phyloP scores from a whole-genome alignment of 176 grass and related monocot genomes.

The Musa troglodytarum region DNA sequence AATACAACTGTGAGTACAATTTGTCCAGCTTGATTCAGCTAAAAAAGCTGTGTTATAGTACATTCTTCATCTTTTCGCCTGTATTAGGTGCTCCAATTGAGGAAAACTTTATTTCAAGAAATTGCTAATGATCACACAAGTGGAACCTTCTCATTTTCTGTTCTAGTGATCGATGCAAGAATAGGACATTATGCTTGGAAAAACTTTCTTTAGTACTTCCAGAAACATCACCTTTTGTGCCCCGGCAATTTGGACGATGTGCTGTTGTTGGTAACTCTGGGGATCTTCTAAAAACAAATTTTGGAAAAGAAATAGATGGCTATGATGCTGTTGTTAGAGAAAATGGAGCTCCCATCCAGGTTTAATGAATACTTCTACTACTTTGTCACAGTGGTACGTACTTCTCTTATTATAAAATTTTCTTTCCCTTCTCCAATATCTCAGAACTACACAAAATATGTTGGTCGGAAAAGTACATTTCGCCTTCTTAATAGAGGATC shows the following conservation, averaged over 20 bases:
- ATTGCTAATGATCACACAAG: not conserved
- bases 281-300: conserved; percentile 91
- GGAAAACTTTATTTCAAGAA: not conserved
- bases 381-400: conserved; percentile 1
- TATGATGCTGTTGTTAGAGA: conserved; percentile 87
- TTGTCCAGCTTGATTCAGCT: not conserved
- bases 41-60: not conserved
- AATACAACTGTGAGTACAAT: conserved; percentile 67
- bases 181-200: conserved; percentile 73
- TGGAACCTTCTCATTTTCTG: conserved; percentile 7
- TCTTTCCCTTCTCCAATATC: conserved; percentile 20
- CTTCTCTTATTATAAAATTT: conserved; percentile 12
- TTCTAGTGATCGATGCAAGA: conserved; percentile 65
- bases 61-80: not conserved
- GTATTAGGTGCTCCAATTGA: not conserved
- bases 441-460: conserved; percentile 91
- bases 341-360: conserved; percentile 89
- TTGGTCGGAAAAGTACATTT: conserved; percentile 94
- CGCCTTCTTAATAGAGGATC: conserved; percentile 96
- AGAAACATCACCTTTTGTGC: conserved; percentile 61
- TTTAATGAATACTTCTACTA: conserved; percentile 29
- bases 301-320: conserved; percentile 93
- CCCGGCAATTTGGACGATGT: conserved; percentile 67
- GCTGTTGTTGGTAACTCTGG: conserved; percentile 92
- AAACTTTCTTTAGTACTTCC: conserved; percentile 85